These are phyloP conservation scores for Ammopiptanthus mongolicus DNA, from an alignment of 306 rosid genomes.

Conservation along the genomic window DNA sequence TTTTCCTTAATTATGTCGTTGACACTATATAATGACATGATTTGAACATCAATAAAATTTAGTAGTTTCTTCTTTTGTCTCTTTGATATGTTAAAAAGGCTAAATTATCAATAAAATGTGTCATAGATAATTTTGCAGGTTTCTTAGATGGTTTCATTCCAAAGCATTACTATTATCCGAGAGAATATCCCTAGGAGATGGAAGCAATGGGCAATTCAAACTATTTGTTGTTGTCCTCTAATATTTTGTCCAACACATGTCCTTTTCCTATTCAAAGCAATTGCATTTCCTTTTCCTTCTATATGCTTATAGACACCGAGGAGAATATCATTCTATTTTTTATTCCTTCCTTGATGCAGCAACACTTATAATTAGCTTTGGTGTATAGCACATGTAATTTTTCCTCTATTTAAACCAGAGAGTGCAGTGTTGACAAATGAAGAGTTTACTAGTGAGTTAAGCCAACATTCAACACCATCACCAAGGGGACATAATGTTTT, in stretches of 20 bases:
- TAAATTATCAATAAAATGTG: too few relatives aligned
- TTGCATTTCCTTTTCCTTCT: neutral
- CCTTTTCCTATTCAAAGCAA: neutral
- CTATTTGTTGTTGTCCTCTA: neutral
- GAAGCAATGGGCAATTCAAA: neutral
- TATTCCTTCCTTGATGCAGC: constrained; percentile 1
- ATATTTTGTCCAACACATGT: neutral
- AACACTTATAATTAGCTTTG: neutral
- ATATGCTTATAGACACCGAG: neutral
- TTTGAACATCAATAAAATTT: too few relatives aligned
- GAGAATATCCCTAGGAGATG: neutral
- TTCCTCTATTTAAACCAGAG: neutral
- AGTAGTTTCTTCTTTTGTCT: too few relatives aligned
- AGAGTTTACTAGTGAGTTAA: neutral
- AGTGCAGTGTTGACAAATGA: neutral
- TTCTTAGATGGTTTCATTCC: neutral
- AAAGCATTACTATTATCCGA: neutral
- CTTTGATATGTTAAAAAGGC: too few relatives aligned
- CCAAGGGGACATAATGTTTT: neutral
- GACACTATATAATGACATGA: too few relatives aligned
- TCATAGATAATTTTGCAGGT: neutral
- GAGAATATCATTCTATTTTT: neutral
- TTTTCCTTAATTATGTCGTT: too few relatives aligned
- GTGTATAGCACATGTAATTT: neutral
- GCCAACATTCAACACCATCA: neutral